These are phyloP conservation scores for Solanum rostratum DNA, from an alignment of 257 asterid species.

Conservation along the genomic window DNA sequence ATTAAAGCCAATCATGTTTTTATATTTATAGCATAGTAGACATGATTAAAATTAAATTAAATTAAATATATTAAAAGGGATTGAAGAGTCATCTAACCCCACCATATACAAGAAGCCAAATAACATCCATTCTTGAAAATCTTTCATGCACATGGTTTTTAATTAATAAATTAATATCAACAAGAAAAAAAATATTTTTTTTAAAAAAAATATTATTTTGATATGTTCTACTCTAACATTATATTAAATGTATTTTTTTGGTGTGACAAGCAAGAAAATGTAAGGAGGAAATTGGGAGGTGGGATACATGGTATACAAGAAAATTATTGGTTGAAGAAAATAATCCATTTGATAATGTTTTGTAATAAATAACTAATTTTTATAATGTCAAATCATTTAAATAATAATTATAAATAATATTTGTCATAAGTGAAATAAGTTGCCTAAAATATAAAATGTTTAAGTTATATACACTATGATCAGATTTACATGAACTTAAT, in stretches of 20 bases:
- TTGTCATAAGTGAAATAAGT: background rate
- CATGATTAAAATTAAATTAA: background rate
- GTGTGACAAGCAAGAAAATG: background rate
- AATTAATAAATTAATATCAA: background rate
- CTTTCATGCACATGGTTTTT: background rate
- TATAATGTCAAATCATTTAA: background rate
- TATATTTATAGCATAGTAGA: background rate
- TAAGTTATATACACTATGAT: background rate
- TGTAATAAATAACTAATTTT: background rate
- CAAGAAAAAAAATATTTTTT: background rate
- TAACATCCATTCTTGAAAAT: background rate
- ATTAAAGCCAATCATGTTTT: slow-evolving; percentile 5
- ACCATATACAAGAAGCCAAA: slow-evolving; percentile 1
- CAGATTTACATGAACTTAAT: background rate
- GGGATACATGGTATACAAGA: background rate
- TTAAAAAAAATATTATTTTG: background rate
- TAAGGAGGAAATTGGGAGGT: background rate
- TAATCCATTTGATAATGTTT: background rate
- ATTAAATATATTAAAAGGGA: background rate
- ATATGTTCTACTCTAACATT: background rate
- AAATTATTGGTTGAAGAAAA: background rate
- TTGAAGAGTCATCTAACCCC: slow-evolving; percentile 1
- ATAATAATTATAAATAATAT: background rate
- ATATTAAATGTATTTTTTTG: background rate
- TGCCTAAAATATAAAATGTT: background rate